These are phyloP conservation scores for Fomes fomentarius DNA, from an alignment of 1,284 basidiomycete genomes.

Conservation along the genomic window DNA sequence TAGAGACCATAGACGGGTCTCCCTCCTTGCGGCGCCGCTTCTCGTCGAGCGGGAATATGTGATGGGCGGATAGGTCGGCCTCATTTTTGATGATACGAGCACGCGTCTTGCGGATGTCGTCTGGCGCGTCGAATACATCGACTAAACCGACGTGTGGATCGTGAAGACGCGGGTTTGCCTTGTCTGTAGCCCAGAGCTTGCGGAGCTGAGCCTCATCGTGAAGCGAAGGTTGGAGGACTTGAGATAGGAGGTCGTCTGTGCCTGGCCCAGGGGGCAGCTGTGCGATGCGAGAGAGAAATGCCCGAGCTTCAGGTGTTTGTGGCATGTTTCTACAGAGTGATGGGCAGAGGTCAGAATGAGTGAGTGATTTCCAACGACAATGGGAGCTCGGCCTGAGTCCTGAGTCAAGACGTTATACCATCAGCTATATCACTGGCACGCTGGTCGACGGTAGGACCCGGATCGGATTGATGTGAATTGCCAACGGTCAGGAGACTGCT, in stretches of 20 bases:
- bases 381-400: too few species aligned
- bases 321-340: too few species aligned
- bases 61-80: conserved; percentile 29
- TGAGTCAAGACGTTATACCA: too few species aligned
- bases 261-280: conserved; percentile 40
- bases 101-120: conserved; percentile 46
- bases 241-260: conserved; percentile 40
- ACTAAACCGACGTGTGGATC: conserved; percentile 58
- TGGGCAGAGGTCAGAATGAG: too few species aligned
- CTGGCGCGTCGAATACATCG: conserved; percentile 54
- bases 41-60: conserved; percentile 35
- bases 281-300: conserved; percentile 44
- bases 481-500: too few species aligned
- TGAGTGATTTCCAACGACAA: too few species aligned
- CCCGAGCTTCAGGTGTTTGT: conserved; percentile 40
- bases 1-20: conserved; percentile 46
- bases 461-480: too few species aligned
- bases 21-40: conserved; percentile 36
- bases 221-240: conserved; percentile 49
- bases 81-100: conserved; percentile 34
- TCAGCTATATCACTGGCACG: too few species aligned
- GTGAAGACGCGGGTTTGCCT: conserved; percentile 42
- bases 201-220: conserved; percentile 57
- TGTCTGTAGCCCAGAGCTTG: conserved; percentile 56
- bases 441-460: too few species aligned